These are phyloP conservation scores for Bryum argenteum DNA, from an alignment of 225 moss, liverwort and hornwort species.

Conservation along the genomic window DNA sequence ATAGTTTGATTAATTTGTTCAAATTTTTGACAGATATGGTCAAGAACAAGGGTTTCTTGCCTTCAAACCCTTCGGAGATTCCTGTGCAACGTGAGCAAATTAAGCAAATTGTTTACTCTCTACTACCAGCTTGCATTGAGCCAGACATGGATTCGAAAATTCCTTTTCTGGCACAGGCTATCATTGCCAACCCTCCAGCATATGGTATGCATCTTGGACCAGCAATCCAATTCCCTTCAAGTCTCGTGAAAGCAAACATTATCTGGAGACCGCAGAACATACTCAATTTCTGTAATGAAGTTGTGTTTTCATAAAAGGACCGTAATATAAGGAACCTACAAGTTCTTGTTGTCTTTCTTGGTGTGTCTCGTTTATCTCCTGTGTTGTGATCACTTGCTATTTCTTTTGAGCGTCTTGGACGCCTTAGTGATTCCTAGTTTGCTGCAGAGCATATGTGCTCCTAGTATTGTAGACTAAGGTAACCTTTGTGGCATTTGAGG, in stretches of 20 bases:
- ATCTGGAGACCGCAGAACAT: background rate
- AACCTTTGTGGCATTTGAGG: constrained; percentile 8
- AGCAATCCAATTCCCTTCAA: constrained; percentile 9
- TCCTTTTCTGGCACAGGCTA: constrained; percentile 56
- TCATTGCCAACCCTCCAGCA: constrained; percentile 75
- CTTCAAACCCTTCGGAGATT: constrained; percentile 63
- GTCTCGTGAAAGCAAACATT: background rate
- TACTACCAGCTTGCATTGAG: constrained; percentile 59
- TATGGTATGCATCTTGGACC: constrained; percentile 49
- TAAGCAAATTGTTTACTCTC: constrained; percentile 65
- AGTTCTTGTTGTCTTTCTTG: constrained; percentile 8
- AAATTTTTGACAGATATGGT: constrained; percentile 61
- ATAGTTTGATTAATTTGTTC: constrained; percentile 20
- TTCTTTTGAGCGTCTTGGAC: constrained; percentile 6
- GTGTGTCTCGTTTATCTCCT: constrained; percentile 1
- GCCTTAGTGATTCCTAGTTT: background rate
- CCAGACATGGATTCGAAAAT: constrained; percentile 51
- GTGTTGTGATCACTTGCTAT: background rate
- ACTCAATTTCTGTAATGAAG: background rate
- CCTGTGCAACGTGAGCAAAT: constrained; percentile 64
- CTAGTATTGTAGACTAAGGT: constrained; percentile 1
- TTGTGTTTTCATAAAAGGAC: constrained; percentile 2
- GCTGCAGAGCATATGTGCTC: constrained; percentile 14
- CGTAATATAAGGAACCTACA: background rate
- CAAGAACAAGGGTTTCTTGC: constrained; percentile 75